Base-by-base conservation (phyloP, 176 grass and related monocot species). In the Zoysia japonica region DNA sequence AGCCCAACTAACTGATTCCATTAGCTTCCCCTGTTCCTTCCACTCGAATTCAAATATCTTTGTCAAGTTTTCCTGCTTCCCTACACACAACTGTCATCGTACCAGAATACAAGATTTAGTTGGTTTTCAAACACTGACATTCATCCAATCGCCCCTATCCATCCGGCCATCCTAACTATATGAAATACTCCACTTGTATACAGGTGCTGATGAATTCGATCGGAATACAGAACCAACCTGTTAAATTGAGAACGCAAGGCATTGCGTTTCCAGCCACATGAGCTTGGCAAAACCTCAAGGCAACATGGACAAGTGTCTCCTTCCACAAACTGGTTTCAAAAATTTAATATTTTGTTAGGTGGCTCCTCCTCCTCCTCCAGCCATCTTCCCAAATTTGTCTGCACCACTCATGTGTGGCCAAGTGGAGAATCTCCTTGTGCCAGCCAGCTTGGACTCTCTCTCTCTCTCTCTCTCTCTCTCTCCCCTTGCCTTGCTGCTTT, bases 401-500 rank as follows among this genome's bases (percentile, higher is more conserved):
- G 60, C 20, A 56, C 71, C 71, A 83, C 41, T 83, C 49, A 67
- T 57, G 70, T 75, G 47, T 75, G 61, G 20, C 51, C 81, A 83
- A 68, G 63, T 68, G 81, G 81, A 83, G 72, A 67, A 76, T 83
- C 72, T 59, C 42, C 81, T 16, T 60, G 20, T 48, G 47, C 72
- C 72, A 87, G 47, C 72, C 72, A 87, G 79, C 72, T 81, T 82
- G 79, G 85, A 87, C n/a, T 60, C 56, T 9, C 9, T 11, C 20
- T 1, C 84, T 14, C 78, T 11, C 20, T 1, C 67, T 61, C 84
- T 46, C 5, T 1, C 13, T 68, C 84, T 14, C 78, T 36, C 48
- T 56, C 61, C 64, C 69, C 19, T 60, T 67, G 48, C 61, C 59
- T 77, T 82, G 66, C 60, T 82, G 70, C 59, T 73, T 82, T 82